Evolutionary conservation across 164 flowering plant species (phyloP), one percentile per base, ranked within the genome.

Genomic region (Magnolia changhungtana): DNA sequence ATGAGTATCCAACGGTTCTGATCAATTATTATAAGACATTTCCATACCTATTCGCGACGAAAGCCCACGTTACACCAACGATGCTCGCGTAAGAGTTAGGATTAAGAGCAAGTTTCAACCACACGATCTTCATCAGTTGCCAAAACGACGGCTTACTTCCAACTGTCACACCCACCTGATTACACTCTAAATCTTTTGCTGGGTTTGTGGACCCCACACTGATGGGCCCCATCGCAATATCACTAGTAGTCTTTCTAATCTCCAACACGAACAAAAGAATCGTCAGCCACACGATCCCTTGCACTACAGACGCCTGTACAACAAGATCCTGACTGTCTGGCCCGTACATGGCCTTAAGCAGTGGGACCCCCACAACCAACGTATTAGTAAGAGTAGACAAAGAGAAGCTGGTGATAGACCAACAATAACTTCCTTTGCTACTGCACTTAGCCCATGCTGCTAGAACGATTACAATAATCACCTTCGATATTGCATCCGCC

Each of bases 401-500:
- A 31, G 94, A 92, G 84, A 87, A 92, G 80, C 85, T 85, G 11
- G 95, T 92, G 19, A 92, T 90, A 13, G 86, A 85, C 95, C 95
- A 92, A 58, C 85, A 51, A 55, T 81, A 89, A 76, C 86, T 87
- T 16, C 90, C 94, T 52, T 89, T 88, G 73, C 82, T 79, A 58
- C 90, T 84, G 37, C 83, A 87, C 85, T 84, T 88, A 7, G 90
- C 90, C 95, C 94, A 93, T 0, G 86, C 68, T 8, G 74, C 89
- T 1, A 93, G 65, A 5, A 88, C 88, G 11, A 76, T 21, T 4
- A 87, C 84, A 4, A 90, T 83, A 3, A 91, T 31, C 18, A 84
- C 49, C 81, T 91, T 92, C 1, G 94, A 87, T 7, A 91, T 78
- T 1, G 80, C 90, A 63, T 92, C 97, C 0, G 90, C 95, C 0